phyloP scores from a whole-genome alignment of 495 filamentous ascomycete species.

The Antarctomyces pellizariae region DNA sequence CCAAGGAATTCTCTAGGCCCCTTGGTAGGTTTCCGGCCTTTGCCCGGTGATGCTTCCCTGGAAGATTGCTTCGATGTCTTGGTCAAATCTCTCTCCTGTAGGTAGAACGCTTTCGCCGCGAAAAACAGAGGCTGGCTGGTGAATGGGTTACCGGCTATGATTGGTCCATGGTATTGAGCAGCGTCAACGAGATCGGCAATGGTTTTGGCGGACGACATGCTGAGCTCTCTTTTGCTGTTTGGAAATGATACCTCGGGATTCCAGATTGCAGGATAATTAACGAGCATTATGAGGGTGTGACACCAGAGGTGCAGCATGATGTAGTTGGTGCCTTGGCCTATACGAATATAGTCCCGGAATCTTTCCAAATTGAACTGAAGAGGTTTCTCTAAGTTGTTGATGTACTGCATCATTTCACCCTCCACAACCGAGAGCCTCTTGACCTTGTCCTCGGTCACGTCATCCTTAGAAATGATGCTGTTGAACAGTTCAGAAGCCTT shows the following conservation, averaged over 20 bases:
- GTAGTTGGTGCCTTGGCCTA: slow-evolving; percentile 59
- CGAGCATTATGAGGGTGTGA: slow-evolving; percentile 60
- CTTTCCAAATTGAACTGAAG: slow-evolving; percentile 63
- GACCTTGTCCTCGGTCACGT: slow-evolving; percentile 47
- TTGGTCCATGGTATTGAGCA: too few species aligned
- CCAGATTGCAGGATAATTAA: slow-evolving; percentile 67
- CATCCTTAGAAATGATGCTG: slow-evolving; percentile 50
- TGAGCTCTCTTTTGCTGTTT: slow-evolving; percentile 56
- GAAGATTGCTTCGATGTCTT: slow-evolving; percentile 31
- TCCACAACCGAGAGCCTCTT: slow-evolving; percentile 48
- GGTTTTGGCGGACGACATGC: slow-evolving; percentile 73
- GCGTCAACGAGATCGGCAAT: too few species aligned
- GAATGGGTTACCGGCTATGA: slow-evolving; percentile 62
- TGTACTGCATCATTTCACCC: slow-evolving; percentile 53
- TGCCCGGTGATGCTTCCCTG: slow-evolving; percentile 19
- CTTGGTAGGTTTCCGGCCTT: background rate
- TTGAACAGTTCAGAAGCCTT: slow-evolving; percentile 64
- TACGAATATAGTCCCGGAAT: slow-evolving; percentile 53
- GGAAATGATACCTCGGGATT: slow-evolving; percentile 41
- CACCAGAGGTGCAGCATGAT: slow-evolving; percentile 85
- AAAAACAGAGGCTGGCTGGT: slow-evolving; percentile 81
- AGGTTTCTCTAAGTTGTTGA: slow-evolving; percentile 43
- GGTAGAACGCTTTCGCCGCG: slow-evolving; percentile 59
- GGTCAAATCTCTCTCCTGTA: slow-evolving; percentile 48
- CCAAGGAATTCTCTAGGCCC: slow-evolving; percentile 4